A percentile compares a stretch with the other conserved stretches of the same genome.
phyloP scores from a whole-genome alignment of 2,329 filamentous ascomycete species.

The Teratosphaeriaceae sp. region DNA sequence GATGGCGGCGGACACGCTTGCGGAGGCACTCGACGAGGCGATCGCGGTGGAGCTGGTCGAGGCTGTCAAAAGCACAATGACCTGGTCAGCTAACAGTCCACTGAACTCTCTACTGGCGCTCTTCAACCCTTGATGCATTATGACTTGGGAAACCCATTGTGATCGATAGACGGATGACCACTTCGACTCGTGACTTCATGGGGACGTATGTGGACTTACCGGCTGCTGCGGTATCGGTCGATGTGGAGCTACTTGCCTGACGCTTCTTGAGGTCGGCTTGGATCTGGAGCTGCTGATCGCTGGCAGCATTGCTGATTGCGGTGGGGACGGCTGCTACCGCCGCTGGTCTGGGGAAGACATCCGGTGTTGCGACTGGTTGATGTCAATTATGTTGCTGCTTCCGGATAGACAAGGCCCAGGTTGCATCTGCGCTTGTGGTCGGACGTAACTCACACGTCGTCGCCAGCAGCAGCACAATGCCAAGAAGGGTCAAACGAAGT shows the following conservation, averaged over 20 bases:
- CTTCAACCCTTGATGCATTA: too few species aligned
- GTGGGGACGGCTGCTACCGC: background rate
- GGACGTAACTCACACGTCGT: background rate
- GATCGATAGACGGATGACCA: too few species aligned
- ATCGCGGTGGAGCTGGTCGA: background rate
- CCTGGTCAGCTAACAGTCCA: background rate
- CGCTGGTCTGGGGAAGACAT: conserved; percentile 2
- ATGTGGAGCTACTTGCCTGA: conserved; percentile 1
- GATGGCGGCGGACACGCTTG: too few species aligned
- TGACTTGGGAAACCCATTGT: too few species aligned
- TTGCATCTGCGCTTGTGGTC: background rate
- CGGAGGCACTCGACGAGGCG: background rate
- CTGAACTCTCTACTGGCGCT: too few species aligned
- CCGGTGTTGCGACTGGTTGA: conserved; percentile 6
- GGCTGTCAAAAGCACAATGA: too few species aligned
- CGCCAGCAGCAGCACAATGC: background rate
- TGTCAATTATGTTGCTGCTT: too few species aligned
- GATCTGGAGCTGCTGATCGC: background rate
- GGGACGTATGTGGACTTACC: background rate
- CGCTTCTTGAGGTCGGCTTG: conserved; percentile 6
- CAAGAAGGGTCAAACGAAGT: background rate
- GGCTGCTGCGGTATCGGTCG: background rate
- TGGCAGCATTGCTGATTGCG: background rate
- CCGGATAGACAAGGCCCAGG: background rate
- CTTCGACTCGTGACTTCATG: background rate